phyloP scores from a whole-genome alignment of 345 rosid species.

The Aegle marmelos region DNA sequence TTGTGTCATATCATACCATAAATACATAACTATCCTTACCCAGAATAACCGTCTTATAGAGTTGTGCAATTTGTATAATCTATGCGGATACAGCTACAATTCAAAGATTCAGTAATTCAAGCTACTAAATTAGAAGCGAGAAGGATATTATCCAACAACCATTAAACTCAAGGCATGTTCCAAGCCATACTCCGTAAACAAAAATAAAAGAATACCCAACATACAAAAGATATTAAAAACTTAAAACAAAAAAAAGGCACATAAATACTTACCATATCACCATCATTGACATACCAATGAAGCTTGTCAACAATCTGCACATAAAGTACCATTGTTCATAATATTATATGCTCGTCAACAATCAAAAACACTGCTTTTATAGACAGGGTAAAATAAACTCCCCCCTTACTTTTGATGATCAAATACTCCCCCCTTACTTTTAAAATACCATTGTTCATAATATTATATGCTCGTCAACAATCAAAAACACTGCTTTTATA shows the following conservation, averaged over 20 bases:
- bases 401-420: too few species aligned
- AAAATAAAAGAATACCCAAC: not conserved
- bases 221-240: not conserved
- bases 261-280: slow-evolving; percentile 73
- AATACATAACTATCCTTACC: not conserved
- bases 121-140: not conserved
- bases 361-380: not conserved
- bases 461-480: not conserved
- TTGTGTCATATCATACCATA: not conserved
- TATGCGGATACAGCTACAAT: not conserved
- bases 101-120: not conserved
- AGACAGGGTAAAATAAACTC: not conserved
- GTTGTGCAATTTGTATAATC: not conserved
- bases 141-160: not conserved
- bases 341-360: not conserved
- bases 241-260: slow-evolving; percentile 13
- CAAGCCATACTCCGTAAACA: not conserved
- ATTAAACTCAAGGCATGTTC: not conserved
- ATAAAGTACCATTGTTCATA: slow-evolving; percentile 12
- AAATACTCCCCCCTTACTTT: too few species aligned
- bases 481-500: not conserved
- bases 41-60: not conserved
- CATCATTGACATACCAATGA: slow-evolving; percentile 77
- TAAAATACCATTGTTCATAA: slow-evolving; percentile 9
- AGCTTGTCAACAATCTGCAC: slow-evolving; percentile 83